Evolutionary conservation across 1,284 basidiomycete species (phyloP), one percentile per base, ranked within the genome.

Genomic region (Pyrrhoderma noxium): DNA sequence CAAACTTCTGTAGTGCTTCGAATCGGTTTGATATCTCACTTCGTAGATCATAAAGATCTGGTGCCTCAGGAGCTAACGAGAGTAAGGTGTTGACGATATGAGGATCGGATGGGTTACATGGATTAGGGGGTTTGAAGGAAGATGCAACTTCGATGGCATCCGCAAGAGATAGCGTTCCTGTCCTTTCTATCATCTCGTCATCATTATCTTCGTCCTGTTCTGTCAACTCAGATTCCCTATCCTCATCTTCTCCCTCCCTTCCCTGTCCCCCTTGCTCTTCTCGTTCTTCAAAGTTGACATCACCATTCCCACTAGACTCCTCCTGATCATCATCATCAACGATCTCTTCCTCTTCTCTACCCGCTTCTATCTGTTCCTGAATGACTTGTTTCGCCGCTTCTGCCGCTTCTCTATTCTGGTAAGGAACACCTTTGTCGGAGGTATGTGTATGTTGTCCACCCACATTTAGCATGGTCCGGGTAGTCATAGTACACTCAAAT

Each of bases 91-190:
- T 70, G 25, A 93, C 62, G 44, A 92, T 79, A 1, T 77, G 68
- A 3, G 79, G 73, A 55, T 91, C 85, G 59, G 85, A 85, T 0
- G 94, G 92, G 66, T 93, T 89, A 70, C 92, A 95, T 1, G 92
- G 93, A 62, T 96, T 94, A 2, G 85, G 75, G 18, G 85, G 82
- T 54, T 73, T 76, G 70, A 87, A 86, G 36, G 75, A 72, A 1
- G 80, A 76, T 39, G 73, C 73, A 31, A 78, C 66, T 8, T 74
- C 73, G n/a, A 86, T 65, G 1, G 79, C 76, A 57, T 87, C 82
- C 0, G 72, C 70, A 42, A 88, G 70, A 58, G 77, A 84, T 27
- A 87, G 67, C 8, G 73, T 72, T 3, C 79, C 79, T 1, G 80
- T 77, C 58, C 71, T 73, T 61, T 82, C 80, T 58, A 80, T 77